Evolutionary conservation across 192 early-diverging fungal species (phyloP), one percentile per base, ranked within the genome.

Genomic region (Backusella mclennaniae): DNA sequence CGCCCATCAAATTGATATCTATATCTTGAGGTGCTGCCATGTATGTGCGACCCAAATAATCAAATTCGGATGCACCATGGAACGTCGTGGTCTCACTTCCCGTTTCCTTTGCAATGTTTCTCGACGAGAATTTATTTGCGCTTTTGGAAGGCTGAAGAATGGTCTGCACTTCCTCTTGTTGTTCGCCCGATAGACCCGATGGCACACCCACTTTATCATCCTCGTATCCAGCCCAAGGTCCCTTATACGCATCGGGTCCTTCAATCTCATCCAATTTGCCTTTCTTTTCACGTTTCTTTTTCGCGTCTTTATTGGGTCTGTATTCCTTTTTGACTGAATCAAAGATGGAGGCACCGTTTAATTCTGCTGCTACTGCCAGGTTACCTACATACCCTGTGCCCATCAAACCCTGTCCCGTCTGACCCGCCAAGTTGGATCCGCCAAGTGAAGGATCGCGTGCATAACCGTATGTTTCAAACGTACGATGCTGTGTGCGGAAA

Each of bases 41-140:
- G 77, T 98, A 99, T 7, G 97, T 97, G 59, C 98, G 83, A 29
- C 97, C 97, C 76, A 95, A 87, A 85, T 98, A 98, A 84, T 99
- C 97, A 38, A 82, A 85, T 81, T 95, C 93, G 0, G 89, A 73
- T 80, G 92, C 91, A 38, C 96, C 96, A 79, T 99, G 97, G 83
- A 98, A 96, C 21, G 80, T 85, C 1, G 95, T 92, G 68, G 85
- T 93, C 83, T 99, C 98, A 6, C 84, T 82, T 67, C 88, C 93
- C 67, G 81, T 75, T 17, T 75, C 75, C 46, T 83, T 69, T 21
- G 72, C 76, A 3, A 77, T 52, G 44, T 80, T 81, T 19, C 59
- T 76, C 9, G 39, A 75, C 80, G 35, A 77, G 19, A 71, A 49
- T 35, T 68, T 33, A 36, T 8, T 80, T 14, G 41, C 12, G 8